Percentiles rank a stretch among this genome's conserved stretches.
These are phyloP conservation scores for Fragilariopsis cylindrus DNA, from an alignment of 108 stramenopile species.

Conservation along the genomic window DNA sequence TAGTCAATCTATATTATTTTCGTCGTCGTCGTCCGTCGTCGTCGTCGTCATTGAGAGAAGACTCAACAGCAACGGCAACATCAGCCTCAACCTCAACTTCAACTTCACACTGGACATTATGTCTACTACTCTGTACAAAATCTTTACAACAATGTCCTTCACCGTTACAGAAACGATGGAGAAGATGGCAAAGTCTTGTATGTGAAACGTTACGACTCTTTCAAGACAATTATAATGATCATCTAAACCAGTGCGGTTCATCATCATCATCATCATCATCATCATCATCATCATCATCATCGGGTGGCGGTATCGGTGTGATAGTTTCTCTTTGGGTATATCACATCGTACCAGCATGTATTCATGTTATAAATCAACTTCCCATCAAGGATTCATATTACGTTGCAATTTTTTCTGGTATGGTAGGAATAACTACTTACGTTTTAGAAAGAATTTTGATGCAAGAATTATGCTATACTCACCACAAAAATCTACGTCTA, in stretches of 20 bases:
- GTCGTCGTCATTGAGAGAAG: not conserved
- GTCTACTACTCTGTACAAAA: slow-evolving; percentile 29
- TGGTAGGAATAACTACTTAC: slow-evolving; percentile 28
- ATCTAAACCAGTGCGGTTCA: not conserved
- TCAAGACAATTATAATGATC: slow-evolving; percentile 21
- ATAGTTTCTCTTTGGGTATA: slow-evolving; percentile 22
- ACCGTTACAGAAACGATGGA: slow-evolving; percentile 23
- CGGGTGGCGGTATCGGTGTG: not conserved
- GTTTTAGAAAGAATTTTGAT: slow-evolving; percentile 16
- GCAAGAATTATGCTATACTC: not conserved
- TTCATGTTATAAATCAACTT: slow-evolving; percentile 21
- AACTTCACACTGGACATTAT: slow-evolving; percentile 23
- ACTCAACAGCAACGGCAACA: not conserved
- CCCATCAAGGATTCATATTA: slow-evolving; percentile 19
- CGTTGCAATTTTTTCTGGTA: slow-evolving; percentile 26
- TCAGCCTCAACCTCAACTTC: not conserved
- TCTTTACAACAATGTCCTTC: slow-evolving; percentile 30
- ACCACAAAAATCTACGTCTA: not conserved
- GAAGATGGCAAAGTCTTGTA: slow-evolving; percentile 43
- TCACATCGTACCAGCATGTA: slow-evolving; percentile 30
- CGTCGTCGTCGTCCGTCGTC: not conserved
- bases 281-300: not conserved
- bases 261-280: not conserved
- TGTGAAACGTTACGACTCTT: slow-evolving; percentile 41
- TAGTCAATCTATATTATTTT: slow-evolving; percentile 36